These are phyloP conservation scores for Ensete ventricosum DNA, from an alignment of 176 grass and related monocot species.

Conservation along the genomic window DNA sequence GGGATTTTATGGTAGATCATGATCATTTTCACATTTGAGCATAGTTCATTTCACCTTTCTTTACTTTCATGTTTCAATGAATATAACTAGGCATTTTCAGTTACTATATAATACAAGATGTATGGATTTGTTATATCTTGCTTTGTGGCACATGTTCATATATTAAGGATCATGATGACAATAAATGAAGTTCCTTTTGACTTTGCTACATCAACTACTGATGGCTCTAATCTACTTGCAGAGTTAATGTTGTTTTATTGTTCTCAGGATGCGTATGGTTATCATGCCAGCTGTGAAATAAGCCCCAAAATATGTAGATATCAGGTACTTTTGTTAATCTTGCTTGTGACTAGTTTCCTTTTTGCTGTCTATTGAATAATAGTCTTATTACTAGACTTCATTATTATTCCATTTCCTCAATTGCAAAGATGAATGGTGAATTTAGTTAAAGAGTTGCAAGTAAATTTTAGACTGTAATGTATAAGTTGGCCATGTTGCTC, in stretches of 20 bases:
- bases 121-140: not conserved
- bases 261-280: slow-evolving; percentile 61
- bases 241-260: slow-evolving; percentile 14
- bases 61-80: too few species aligned
- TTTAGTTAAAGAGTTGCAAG: too few species aligned
- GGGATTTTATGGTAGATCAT: too few species aligned
- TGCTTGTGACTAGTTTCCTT: not conserved
- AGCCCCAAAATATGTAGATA: slow-evolving; percentile 64
- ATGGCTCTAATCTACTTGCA: not conserved
- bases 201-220: slow-evolving; percentile 2
- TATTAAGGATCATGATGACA: not conserved
- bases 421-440: not conserved
- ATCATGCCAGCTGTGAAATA: slow-evolving; percentile 41
- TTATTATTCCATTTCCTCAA: not conserved
- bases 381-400: not conserved
- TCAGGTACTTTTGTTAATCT: slow-evolving; percentile 43
- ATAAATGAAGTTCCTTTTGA: not conserved
- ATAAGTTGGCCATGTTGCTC: not conserved
- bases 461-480: not conserved
- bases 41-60: too few species aligned
- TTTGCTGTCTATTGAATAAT: not conserved
- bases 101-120: not conserved
- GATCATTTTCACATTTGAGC: too few species aligned
- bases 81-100: too few species aligned
- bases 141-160: not conserved